Base-by-base conservation (phyloP, 176 grass and related monocot genomes). In the Carex pumila region DNA sequence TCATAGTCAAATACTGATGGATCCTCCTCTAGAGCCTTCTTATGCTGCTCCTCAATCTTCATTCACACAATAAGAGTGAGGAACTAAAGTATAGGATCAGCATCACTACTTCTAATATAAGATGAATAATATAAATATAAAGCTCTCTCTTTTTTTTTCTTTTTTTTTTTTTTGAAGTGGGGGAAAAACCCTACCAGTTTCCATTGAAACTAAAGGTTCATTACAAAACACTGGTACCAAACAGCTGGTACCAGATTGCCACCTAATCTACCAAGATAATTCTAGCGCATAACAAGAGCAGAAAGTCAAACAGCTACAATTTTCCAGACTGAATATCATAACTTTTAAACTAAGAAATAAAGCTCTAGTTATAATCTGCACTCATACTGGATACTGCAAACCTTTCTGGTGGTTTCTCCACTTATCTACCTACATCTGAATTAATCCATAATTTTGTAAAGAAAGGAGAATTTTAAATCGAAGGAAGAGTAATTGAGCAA, bases 1-100 rank as follows among this genome's bases (percentile, higher is more conserved):
- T 98, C 95, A 31, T 98, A 98, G 45, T 94, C 89, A 60, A 93
- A 93, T 9, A 98, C 93, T 17, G 93, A 98, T 17, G 93, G 96
- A 71, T 98, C 96, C 89, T 98, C 89, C 62, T 93, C 91, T 18
- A 98, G 71, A 15, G 93, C 93, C 83, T 95, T 93, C 89, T 93
- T 89, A 67, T 91, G 91, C 71, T 95, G 91, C 78, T 98, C 93
- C 86, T 95, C 93, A 5, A 95, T 85, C 96, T 98, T 64, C 37
- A 69, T 36, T 19, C 14, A 29, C 32, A 25, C 45, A 80, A 84
- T 25, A 54, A 32, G 41, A 36, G 76, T 2, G 81, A 69, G 13
- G 66, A 82, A 71, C 74, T 50, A 50, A 36, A 21, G 13, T 34
- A 25, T 36, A 67, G 25, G 17, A 32, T 67, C 8, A 64, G 21